Evolutionary conservation across 331 rosid genomes (phyloP), one percentile per base, ranked within the genome.

Genomic region (Quercus tomentella): DNA sequence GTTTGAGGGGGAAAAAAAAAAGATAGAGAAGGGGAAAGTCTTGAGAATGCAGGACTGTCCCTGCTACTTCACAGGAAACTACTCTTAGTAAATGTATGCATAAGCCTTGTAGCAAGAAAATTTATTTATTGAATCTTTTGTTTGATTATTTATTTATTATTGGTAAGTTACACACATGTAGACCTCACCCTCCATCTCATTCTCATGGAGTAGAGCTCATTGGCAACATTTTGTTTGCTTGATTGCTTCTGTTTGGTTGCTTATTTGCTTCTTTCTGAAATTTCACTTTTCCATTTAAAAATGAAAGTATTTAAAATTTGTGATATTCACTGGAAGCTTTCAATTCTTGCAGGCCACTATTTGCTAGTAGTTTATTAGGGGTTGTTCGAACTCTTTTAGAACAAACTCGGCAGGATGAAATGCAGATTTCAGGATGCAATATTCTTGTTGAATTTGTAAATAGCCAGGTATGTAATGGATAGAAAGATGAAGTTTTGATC

Each of bases 311-410:
- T 30, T 82, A 72, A 62, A 62, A 78, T 80, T 52, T 56, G 65
- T 74, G 65, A 20, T 72, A 68, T 79, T 77, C 77, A 75, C 57
- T 21, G 1, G 30, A 73, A 62, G 63, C 65, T 77, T 87, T 86
- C 79, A 73, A 58, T 77, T 81, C 71, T 81, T 89, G 90, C 93
- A 95, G 99, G 96, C 91, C 99, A 9, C 85, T 95, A 70, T 95
- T 83, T 85, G 96, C 96, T 2, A 76, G 90, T 82, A 92, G 96
- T 76, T 81, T 95, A 80, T 80, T 95, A 81, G 92, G 89, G 84
- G 90, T 95, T 71, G 82, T 93, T 75, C 97, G 90, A 71, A 87
- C 86, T 80, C 96, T 95, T 75, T 77, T 95, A 79, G 99, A 95
- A 41, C 99, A 95, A 84, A 88, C 86, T 72, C 93, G 87, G 43